Conservation (phyloP, 306 rosid genomes). For the Abrus precatorius region DNA sequence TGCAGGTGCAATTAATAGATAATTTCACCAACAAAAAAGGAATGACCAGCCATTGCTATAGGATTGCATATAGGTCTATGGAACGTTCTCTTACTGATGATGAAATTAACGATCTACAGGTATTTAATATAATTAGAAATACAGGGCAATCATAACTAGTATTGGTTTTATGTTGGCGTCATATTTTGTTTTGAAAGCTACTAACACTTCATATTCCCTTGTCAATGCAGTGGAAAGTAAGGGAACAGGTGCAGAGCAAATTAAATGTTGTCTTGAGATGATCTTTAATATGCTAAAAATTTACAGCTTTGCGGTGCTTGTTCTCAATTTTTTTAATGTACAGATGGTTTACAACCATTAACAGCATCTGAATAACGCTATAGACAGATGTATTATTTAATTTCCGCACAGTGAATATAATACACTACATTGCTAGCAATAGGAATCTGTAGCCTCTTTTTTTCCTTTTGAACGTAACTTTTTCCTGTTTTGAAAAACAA, state of each 20-base stretch:
- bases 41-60: conserved; percentile 96
- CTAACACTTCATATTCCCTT: not conserved
- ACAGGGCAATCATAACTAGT: not conserved
- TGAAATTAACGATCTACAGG: conserved; percentile 81
- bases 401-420: conserved; percentile 16
- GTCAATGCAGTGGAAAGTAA: conserved; percentile 67
- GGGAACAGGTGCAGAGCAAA: conserved; percentile 63
- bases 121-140: conserved; percentile 43
- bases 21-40: conserved; percentile 97
- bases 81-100: conserved; percentile 97
- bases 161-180: conserved; percentile 1
- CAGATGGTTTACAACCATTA: conserved; percentile 34
- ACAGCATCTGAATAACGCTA: conserved; percentile 21
- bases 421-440: conserved; percentile 6
- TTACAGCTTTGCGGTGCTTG: conserved; percentile 21
- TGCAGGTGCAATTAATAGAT: conserved; percentile 90
- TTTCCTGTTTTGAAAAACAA: not conserved
- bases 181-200: conserved; percentile 28
- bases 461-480: not conserved
- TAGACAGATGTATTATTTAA: conserved; percentile 41
- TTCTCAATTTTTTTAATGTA: conserved; percentile 46
- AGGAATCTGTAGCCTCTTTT: conserved; percentile 12
- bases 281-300: conserved; percentile 26
- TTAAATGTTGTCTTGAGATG: conserved; percentile 62
- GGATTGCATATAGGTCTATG: conserved; percentile 94